Conservation (phyloP, 164 flowering plant species). For the Pachysandra terminalis region DNA sequence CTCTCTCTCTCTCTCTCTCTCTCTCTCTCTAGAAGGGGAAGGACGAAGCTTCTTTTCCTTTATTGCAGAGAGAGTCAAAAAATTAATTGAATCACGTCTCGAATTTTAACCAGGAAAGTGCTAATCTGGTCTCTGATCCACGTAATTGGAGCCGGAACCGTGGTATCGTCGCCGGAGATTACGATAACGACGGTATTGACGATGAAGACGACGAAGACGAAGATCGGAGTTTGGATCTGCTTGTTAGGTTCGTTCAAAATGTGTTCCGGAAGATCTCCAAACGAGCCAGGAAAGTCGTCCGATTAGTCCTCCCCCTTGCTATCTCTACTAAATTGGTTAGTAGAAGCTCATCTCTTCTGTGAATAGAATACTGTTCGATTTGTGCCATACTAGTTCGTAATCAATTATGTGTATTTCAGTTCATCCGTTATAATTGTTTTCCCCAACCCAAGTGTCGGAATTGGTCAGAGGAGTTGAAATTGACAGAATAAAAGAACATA, state of each 20-base stretch:
- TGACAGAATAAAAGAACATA: too few relatives aligned
- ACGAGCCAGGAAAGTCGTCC: conserved; percentile 71
- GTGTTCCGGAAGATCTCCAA: conserved; percentile 70
- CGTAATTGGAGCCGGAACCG: conserved; percentile 34
- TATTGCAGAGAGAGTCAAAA: conserved; percentile 7
- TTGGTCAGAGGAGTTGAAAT: too few relatives aligned
- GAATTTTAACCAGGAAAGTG: conserved; percentile 34
- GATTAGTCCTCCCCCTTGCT: conserved; percentile 69
- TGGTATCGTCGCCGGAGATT: conserved; percentile 14
- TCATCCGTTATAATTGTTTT: too few relatives aligned
- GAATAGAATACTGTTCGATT: not conserved
- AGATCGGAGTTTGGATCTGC: conserved; percentile 79
- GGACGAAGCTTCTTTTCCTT: not conserved
- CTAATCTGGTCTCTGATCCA: conserved; percentile 22
- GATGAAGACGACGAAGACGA: conserved; percentile 60
- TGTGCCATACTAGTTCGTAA: not conserved
- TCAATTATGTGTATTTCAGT: not conserved
- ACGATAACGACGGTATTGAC: conserved; percentile 41
- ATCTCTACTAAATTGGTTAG: conserved; percentile 66
- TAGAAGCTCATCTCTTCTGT: not conserved
- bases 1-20: conserved; percentile 2
- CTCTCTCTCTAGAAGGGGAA: not conserved
- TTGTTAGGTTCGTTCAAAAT: conserved; percentile 67
- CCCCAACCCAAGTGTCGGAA: too few relatives aligned
- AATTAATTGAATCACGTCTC: conserved; percentile 4